Evolutionary conservation across 1,284 basidiomycete species (phyloP).

Genomic region (Leccinum pseudoinsigne): DNA sequence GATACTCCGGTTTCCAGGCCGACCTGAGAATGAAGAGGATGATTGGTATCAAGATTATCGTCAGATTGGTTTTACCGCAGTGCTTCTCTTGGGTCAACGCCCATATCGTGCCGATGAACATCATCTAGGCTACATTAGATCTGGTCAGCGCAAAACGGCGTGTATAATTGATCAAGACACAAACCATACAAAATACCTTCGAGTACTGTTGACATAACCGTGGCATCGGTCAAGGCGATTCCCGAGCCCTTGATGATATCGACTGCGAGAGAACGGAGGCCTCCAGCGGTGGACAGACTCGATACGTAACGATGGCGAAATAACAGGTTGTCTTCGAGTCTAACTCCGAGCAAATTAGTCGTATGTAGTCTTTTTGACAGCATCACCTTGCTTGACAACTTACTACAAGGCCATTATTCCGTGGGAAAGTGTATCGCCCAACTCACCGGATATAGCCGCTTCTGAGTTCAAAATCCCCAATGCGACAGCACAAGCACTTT

Average conservation of each 20-base stretch:
- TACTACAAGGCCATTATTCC: too few species aligned
- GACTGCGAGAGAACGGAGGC: neutral
- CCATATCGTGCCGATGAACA: conserved; percentile 18
- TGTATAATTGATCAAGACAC: neutral
- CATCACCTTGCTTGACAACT: too few species aligned
- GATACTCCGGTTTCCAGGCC: neutral
- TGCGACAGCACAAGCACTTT: too few species aligned
- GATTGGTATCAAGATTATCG: conserved; percentile 3
- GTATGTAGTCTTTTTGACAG: neutral
- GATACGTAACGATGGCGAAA: neutral
- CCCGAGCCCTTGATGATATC: conserved; percentile 6
- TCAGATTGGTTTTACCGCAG: neutral
- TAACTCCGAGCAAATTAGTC: neutral
- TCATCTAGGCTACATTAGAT: conserved; percentile 9
- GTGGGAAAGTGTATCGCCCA: too few species aligned
- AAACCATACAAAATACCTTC: conserved; percentile 18
- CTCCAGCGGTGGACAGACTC: neutral
- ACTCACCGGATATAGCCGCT: too few species aligned
- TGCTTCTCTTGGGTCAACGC: conserved; percentile 1
- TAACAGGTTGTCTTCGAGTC: neutral
- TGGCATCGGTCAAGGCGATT: conserved; percentile 13
- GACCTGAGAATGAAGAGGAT: conserved; percentile 22
- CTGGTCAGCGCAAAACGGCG: neutral
- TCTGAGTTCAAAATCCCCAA: too few species aligned
- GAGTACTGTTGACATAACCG: conserved; percentile 8